Evolutionary conservation across 1,139 yeast genomes (phyloP).

Genomic region (Scheffersomyces stambukii): DNA sequence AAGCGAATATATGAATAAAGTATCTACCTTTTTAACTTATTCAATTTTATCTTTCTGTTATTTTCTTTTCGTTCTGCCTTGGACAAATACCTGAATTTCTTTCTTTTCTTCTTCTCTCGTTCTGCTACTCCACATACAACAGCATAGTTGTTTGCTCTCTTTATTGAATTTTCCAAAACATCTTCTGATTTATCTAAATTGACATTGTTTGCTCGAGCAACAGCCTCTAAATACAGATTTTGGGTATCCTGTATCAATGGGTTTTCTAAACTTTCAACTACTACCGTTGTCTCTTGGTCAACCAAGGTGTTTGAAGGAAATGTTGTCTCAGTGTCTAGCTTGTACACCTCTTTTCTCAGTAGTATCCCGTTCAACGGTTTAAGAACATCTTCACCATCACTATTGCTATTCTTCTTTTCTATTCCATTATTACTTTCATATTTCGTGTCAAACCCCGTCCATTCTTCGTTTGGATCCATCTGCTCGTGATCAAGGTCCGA

Average conservation of each 20-base stretch:
- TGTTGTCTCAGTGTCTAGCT: conserved; percentile 31
- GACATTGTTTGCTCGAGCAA: conserved; percentile 63
- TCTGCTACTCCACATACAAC: conserved; percentile 52
- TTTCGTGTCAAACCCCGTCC: conserved; percentile 7
- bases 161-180: conserved; percentile 59
- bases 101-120: conserved; percentile 44
- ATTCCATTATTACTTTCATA: conserved; percentile 9
- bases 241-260: conserved; percentile 35
- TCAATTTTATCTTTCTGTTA: conserved; percentile 51
- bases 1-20: too few relatives aligned
- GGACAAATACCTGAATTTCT: conserved; percentile 82
- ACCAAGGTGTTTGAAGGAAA: conserved; percentile 31
- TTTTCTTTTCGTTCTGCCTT: conserved; percentile 73
- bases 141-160: conserved; percentile 72
- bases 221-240: conserved; percentile 40
- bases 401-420: conserved; percentile 9
- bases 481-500: conserved; percentile 25
- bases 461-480: conserved; percentile 15
- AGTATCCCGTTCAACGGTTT: conserved; percentile 32
- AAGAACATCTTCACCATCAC: conserved; percentile 11
- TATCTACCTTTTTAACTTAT: conserved; percentile 14
- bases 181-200: conserved; percentile 56
- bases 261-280: conserved; percentile 52
- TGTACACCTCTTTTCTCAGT: conserved; percentile 41
- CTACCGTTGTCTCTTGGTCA: conserved; percentile 57